Evolutionary conservation across 257 asterid genomes (phyloP).

Genomic region (Galeopsis tetrahit): DNA sequence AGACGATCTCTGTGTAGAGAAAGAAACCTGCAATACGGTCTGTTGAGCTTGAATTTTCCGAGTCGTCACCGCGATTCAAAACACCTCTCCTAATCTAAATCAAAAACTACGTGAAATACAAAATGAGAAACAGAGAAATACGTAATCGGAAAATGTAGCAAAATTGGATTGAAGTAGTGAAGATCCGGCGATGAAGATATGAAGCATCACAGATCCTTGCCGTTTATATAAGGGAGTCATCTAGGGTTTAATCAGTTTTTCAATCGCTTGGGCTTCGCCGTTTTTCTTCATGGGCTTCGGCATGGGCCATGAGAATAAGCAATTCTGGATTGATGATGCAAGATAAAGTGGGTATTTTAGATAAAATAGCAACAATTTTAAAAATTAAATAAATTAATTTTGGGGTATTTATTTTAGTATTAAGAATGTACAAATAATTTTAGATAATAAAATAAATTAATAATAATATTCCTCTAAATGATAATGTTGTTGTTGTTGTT

Average conservation of each 20-base stretch:
- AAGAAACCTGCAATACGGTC: constrained; percentile 34
- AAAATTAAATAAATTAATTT: too few relatives aligned
- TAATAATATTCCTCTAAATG: too few relatives aligned
- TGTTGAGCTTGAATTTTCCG: constrained; percentile 40
- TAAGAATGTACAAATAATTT: too few relatives aligned
- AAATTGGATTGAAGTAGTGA: not conserved
- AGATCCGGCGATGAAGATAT: not conserved
- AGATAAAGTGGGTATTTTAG: too few relatives aligned
- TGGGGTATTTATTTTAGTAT: too few relatives aligned
- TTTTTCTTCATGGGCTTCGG: not conserved
- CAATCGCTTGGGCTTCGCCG: not conserved
- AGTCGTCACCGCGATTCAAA: constrained; percentile 35
- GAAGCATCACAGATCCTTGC: not conserved
- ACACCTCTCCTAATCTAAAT: not conserved
- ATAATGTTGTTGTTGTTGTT: too few relatives aligned
- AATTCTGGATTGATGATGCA: not conserved
- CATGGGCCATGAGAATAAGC: not conserved
- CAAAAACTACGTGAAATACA: too few relatives aligned
- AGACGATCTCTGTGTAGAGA: not conserved
- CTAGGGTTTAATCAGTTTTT: not conserved
- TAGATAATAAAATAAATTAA: too few relatives aligned
- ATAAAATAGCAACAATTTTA: too few relatives aligned
- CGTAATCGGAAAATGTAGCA: not conserved
- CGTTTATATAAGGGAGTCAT: not conserved
- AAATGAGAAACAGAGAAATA: too few relatives aligned